Evolutionary conservation across 169 alveolate species (phyloP), one percentile per base, ranked within the genome.

Genomic region (Cyclospora cayetanensis): DNA sequence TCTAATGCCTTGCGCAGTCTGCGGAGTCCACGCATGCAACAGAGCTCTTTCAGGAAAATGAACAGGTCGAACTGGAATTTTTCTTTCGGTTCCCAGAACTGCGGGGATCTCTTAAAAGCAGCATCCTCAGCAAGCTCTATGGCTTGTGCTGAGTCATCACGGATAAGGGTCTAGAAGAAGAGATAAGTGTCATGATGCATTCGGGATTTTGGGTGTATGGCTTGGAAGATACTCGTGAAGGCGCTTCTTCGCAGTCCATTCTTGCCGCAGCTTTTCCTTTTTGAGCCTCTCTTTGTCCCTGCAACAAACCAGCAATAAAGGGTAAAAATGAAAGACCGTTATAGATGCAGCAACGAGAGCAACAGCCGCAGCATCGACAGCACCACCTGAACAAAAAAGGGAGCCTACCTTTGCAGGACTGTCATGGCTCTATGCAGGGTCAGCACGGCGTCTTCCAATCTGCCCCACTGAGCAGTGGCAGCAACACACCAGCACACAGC

Each of bases 231-330:
- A 65, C 82, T 70, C 52, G 82, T 70, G 82, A 9, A 70, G 46
- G 25, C 82, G 50, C 37, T 70, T 70, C 82, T 37, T 70, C 5
- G 82, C 82, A 11, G 55, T 37, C 82, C 46, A 35, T 18, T 70
- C 82, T 70, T 70, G 82, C 31, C 43, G 22, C 5, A 70, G 53
- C 37, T 70, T 70, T 20, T 70, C 82, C 37, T 35, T 70, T 20
- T 70, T 70, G 31, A 70, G 82, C 43, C 82, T 70, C 18, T 70
- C 82, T 70, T 70, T 70, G 82, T 70, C 82, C 18, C 82, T 70
- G 82, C 82, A 5, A 29, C 82, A 70, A 1, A 31, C 31, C 53
- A 60, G 72, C 3, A 70, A 60, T 20, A 12, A 22, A 1, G 20
- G 0, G 72, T 31, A 15, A 31, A n/a, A 60, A 31, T 31, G 31